Conservation (phyloP, 805 yeast genomes). For the Sugiyamaella smithiae region DNA sequence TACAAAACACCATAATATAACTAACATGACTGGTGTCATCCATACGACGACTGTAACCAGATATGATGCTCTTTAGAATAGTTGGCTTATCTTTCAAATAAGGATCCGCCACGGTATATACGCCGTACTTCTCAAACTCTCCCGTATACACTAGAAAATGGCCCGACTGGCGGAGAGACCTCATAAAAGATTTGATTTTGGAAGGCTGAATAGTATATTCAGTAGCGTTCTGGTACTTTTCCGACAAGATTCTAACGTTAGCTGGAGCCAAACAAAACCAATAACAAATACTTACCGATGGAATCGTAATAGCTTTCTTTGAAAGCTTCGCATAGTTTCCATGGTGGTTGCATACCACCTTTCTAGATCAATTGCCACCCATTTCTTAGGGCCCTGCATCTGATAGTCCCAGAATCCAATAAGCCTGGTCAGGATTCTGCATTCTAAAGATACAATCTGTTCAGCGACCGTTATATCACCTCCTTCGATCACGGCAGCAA, state of each 20-base stretch:
- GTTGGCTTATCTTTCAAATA: slow-evolving; percentile 44
- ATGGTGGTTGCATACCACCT: slow-evolving; percentile 47
- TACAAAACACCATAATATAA: slow-evolving; percentile 69
- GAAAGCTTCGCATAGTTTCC: slow-evolving; percentile 46
- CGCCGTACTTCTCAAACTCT: slow-evolving; percentile 66
- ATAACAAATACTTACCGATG: slow-evolving; percentile 53
- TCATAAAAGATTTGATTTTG: slow-evolving; percentile 48
- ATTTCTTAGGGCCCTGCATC: slow-evolving; percentile 55
- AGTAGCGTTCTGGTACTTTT: slow-evolving; percentile 70
- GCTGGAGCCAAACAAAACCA: background rate
- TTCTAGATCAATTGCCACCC: slow-evolving; percentile 42
- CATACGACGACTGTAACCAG: slow-evolving; percentile 33
- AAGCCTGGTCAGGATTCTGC: slow-evolving; percentile 65
- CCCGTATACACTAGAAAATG: slow-evolving; percentile 79
- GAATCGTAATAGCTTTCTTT: slow-evolving; percentile 80
- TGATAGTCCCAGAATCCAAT: slow-evolving; percentile 71
- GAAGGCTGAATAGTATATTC: slow-evolving; percentile 36
- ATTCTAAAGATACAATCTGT: slow-evolving; percentile 64
- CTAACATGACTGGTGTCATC: slow-evolving; percentile 44
- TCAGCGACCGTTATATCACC: slow-evolving; percentile 80
- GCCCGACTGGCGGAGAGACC: slow-evolving; percentile 56
- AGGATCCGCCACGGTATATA: slow-evolving; percentile 75
- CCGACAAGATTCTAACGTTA: slow-evolving; percentile 45
- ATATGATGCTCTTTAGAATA: slow-evolving; percentile 30
- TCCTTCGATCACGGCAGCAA: slow-evolving; percentile 75